A percentile compares a stretch with the other conserved stretches of the same genome.
Conservation (phyloP, 495 filamentous ascomycete species). For the Penicillium salamii region DNA sequence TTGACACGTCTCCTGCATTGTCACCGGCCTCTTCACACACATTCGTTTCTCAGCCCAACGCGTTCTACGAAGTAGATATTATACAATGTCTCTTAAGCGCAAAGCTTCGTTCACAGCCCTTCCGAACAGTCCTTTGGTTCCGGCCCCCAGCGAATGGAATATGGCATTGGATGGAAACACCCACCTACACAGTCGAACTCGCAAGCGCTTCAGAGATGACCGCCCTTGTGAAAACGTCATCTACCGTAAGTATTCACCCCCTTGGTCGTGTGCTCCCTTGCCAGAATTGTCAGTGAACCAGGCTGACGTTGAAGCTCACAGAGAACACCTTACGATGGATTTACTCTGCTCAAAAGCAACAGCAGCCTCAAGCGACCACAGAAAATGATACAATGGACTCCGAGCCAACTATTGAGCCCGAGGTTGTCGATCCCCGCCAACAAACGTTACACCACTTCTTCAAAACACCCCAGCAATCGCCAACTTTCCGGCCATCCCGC, state of each 20-base stretch:
- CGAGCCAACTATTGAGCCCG: slow-evolving; percentile 19
- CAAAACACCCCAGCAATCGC: slow-evolving; percentile 24
- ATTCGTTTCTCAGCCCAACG: not conserved
- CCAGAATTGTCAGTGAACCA: not conserved
- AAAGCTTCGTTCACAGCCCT: slow-evolving; percentile 44
- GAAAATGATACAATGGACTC: slow-evolving; percentile 29
- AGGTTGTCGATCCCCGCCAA: slow-evolving; percentile 42
- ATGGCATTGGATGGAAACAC: slow-evolving; percentile 30
- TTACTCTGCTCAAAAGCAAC: slow-evolving; percentile 41
- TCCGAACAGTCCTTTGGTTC: slow-evolving; percentile 28
- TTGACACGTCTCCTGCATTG: not conserved
- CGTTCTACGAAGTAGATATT: not conserved
- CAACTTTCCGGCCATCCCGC: slow-evolving; percentile 25
- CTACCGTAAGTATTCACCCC: slow-evolving; percentile 35
- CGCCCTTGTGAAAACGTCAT: slow-evolving; percentile 46
- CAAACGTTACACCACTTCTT: slow-evolving; percentile 45
- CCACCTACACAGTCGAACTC: slow-evolving; percentile 49
- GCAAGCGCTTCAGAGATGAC: slow-evolving; percentile 50
- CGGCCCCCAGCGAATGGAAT: slow-evolving; percentile 24
- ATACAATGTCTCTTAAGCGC: slow-evolving; percentile 49
- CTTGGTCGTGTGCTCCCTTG: not conserved
- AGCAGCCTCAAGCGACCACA: slow-evolving; percentile 8
- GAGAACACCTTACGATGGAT: slow-evolving; percentile 48
- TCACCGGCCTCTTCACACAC: not conserved
- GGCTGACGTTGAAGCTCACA: slow-evolving; percentile 22